Conservation (phyloP, 2,329 filamentous ascomycete species). For the Pseudofabraea citricarpa region DNA sequence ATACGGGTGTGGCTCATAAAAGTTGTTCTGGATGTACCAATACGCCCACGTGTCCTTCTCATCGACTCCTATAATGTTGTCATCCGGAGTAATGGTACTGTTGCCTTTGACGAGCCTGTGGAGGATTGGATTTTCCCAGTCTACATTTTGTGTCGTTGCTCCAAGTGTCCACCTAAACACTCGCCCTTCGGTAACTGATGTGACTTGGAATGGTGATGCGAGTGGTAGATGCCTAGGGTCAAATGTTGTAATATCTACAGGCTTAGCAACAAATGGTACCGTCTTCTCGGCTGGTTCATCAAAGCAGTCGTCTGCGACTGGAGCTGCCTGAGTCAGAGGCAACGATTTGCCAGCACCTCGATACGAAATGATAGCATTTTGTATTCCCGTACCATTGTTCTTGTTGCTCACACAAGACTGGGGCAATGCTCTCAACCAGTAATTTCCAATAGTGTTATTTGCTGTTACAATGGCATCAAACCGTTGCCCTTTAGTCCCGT, state of each 20-base stretch:
- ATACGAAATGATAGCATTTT: conserved; percentile 43
- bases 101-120: conserved; percentile 5
- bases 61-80: background rate
- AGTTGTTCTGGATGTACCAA: background rate
- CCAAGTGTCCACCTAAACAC: conserved; percentile 41
- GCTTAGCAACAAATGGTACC: conserved; percentile 13
- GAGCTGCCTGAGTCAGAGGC: conserved; percentile 11
- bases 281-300: conserved; percentile 14
- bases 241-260: background rate
- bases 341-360: conserved; percentile 39
- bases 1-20: background rate
- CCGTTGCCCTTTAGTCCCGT: conserved; percentile 47
- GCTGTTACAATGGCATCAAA: conserved; percentile 37
- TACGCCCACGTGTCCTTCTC: background rate
- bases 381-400: conserved; percentile 27
- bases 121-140: conserved; percentile 40
- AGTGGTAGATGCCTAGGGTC: conserved; percentile 14
- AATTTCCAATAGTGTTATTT: conserved; percentile 38
- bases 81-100: background rate
- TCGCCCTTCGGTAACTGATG: conserved; percentile 11
- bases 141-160: conserved; percentile 36
- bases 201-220: background rate
- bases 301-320: conserved; percentile 11
- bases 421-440: conserved; percentile 52
- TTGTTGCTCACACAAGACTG: conserved; percentile 43